These are phyloP conservation scores for Pseudogymnoascus sp. DNA, from an alignment of 2,329 filamentous ascomycete species.

Conservation along the genomic window DNA sequence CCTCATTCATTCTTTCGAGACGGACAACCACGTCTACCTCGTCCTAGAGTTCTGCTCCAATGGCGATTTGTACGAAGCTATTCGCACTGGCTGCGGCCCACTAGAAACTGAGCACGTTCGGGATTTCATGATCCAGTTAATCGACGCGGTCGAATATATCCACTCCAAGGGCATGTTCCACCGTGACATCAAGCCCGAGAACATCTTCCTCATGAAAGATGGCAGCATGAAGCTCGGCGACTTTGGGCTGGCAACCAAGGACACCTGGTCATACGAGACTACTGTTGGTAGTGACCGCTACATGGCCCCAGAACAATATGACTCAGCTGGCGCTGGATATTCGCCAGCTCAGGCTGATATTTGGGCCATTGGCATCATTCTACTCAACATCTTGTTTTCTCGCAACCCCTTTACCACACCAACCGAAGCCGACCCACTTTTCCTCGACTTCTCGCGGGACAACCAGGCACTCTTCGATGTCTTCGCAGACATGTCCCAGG, in stretches of 20 bases:
- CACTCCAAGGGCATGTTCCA: constrained; percentile 89
- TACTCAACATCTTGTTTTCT: constrained; percentile 93
- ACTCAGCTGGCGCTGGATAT: constrained; percentile 80
- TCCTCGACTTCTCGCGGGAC: constrained; percentile 86
- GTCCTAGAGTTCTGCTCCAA: constrained; percentile 93
- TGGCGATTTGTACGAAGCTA: constrained; percentile 95
- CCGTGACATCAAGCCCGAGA: constrained; percentile 98
- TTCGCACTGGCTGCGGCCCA: constrained; percentile 79
- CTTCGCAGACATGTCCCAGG: constrained; percentile 96
- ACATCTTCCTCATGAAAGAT: constrained; percentile 85
- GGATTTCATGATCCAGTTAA: constrained; percentile 91
- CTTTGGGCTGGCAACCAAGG: constrained; percentile 85
- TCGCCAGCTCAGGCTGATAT: constrained; percentile 89
- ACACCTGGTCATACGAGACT: constrained; percentile 83
- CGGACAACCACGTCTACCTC: constrained; percentile 78
- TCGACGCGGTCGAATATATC: constrained; percentile 83
- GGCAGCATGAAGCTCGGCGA: constrained; percentile 95
- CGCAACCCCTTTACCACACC: constrained; percentile 93
- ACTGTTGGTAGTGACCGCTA: constrained; percentile 97
- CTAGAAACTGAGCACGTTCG: constrained; percentile 94
- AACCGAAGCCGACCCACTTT: constrained; percentile 82
- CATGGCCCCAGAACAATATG: constrained; percentile 98
- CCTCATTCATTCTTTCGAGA: constrained; percentile 84
- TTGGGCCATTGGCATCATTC: constrained; percentile 94
- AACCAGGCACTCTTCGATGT: constrained; percentile 96